A percentile compares a stretch with the other conserved stretches of the same genome.
These are phyloP conservation scores for Aspergillus pseudoglaucus DNA, from an alignment of 2,329 filamentous ascomycete genomes.

Conservation along the genomic window DNA sequence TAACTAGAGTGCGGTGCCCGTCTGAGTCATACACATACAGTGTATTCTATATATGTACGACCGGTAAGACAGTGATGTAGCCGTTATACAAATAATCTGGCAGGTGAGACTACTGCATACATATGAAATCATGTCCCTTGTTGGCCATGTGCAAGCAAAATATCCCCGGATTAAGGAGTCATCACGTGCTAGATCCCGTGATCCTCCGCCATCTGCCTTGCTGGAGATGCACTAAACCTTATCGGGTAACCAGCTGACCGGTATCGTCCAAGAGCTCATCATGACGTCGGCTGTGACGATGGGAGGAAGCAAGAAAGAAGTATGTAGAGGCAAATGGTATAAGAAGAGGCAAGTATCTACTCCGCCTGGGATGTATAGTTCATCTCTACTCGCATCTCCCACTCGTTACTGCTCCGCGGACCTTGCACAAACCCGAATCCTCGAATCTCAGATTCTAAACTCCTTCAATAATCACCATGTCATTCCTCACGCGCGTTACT, in stretches of 20 bases:
- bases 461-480: constrained; percentile 18
- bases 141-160: too few species aligned
- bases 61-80: too few species aligned
- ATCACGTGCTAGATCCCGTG: background rate
- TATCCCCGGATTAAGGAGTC: too few species aligned
- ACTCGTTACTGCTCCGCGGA: background rate
- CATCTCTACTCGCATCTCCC: background rate
- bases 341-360: background rate
- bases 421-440: background rate
- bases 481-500: constrained; percentile 29
- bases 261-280: background rate
- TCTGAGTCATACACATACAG: background rate
- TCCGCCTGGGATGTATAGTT: too few species aligned
- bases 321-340: background rate
- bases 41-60: background rate
- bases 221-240: background rate
- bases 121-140: too few species aligned
- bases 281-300: background rate
- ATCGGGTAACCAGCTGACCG: background rate
- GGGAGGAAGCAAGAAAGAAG: background rate
- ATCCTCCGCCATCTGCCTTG: background rate
- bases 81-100: too few species aligned
- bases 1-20: background rate
- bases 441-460: background rate
- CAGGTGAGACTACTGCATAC: too few species aligned